These are phyloP conservation scores for Euphorbia celastroides DNA, from an alignment of 441 rosid genomes.

Conservation along the genomic window DNA sequence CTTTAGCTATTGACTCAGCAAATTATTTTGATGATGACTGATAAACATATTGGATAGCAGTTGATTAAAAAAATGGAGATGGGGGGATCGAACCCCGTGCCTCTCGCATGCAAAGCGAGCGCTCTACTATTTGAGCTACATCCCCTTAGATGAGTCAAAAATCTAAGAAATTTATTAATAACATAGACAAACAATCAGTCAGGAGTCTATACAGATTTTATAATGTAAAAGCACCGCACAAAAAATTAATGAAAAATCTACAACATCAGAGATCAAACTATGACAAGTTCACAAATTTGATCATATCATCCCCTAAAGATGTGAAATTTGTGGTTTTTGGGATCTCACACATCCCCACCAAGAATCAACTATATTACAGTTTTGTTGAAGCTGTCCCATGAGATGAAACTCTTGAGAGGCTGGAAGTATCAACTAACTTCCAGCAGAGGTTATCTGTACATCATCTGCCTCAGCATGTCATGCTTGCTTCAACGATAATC, in stretches of 20 bases:
- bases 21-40: no score
- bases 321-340: not conserved
- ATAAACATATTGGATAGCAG: no score
- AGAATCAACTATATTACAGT: not conserved
- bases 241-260: not conserved
- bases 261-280: no score
- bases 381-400: not conserved
- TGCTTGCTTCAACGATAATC: slow-evolving; percentile 37
- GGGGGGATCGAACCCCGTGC: no score
- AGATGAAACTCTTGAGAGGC: not conserved
- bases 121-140: slow-evolving; percentile 99
- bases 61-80: no score
- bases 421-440: not conserved
- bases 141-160: slow-evolving; percentile 30
- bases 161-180: no score
- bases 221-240: not conserved
- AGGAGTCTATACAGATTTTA: no score
- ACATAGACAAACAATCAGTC: no score
- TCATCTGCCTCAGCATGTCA: slow-evolving; percentile 11
- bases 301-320: not conserved
- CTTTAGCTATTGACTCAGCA: no score
- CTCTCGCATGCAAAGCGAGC: slow-evolving; percentile 99
- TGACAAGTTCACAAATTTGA: not conserved
- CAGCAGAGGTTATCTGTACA: not conserved
- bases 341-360: not conserved